phyloP scores from a whole-genome alignment of 495 filamentous ascomycete genomes.

The Xylaria longipes region DNA sequence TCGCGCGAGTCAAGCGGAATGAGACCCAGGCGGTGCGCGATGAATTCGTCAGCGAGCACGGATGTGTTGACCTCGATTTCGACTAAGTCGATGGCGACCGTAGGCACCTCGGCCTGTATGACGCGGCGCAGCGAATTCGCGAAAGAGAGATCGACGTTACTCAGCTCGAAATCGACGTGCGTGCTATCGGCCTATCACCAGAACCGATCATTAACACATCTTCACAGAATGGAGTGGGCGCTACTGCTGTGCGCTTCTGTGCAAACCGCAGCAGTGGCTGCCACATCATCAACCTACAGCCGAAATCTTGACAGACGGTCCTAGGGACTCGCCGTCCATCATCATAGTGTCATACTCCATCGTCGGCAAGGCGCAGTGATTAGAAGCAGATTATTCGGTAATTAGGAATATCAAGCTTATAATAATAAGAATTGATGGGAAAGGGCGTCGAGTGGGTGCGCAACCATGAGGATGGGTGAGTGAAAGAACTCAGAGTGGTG shows the following conservation, averaged over 20 bases:
- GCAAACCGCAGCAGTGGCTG: constrained; percentile 16
- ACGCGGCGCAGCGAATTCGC: constrained; percentile 93
- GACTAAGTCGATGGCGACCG: constrained; percentile 92
- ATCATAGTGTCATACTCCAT: constrained; percentile 72
- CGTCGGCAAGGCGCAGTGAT: constrained; percentile 18
- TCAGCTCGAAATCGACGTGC: constrained; percentile 82
- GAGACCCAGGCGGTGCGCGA: constrained; percentile 90
- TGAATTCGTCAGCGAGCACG: constrained; percentile 93
- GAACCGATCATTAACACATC: constrained; percentile 20
- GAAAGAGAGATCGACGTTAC: constrained; percentile 81
- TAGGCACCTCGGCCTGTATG: constrained; percentile 94
- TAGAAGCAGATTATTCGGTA: not conserved
- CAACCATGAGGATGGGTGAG: not conserved
- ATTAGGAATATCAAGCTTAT: not conserved
- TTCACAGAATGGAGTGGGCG: not conserved
- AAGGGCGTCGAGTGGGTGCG: not conserved
- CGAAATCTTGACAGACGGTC: constrained; percentile 73
- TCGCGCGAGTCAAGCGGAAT: constrained; percentile 85
- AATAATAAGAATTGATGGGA: not conserved
- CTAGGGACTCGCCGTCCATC: constrained; percentile 67
- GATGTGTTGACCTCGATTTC: constrained; percentile 93
- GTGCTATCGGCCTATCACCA: constrained; percentile 65
- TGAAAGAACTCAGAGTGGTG: constrained; percentile 31
- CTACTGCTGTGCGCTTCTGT: not conserved
- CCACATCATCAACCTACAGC: constrained; percentile 55